These are phyloP conservation scores for Cicer bijugum DNA, from an alignment of 306 rosid genomes.

Conservation along the genomic window DNA sequence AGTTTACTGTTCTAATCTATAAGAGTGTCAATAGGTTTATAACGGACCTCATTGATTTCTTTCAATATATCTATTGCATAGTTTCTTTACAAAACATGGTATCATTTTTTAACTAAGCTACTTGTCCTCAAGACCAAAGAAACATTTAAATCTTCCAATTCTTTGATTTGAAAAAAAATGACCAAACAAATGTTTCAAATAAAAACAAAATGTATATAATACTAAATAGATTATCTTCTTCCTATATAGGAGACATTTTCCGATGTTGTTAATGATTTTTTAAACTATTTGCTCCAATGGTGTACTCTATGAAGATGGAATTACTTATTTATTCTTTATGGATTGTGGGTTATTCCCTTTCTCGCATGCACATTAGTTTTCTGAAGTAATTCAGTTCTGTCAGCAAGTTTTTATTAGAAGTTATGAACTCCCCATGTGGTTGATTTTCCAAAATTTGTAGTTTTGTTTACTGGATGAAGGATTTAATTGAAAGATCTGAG, in stretches of 20 bases:
- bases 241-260: neutral
- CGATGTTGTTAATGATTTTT: neutral
- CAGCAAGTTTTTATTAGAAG: conserved; percentile 6
- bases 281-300: neutral
- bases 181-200: neutral
- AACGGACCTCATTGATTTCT: neutral
- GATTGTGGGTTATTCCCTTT: conserved; percentile 6
- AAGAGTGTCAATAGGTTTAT: neutral
- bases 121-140: conserved; percentile 3
- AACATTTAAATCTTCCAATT: neutral
- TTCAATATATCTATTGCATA: neutral
- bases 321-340: neutral
- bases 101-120: neutral
- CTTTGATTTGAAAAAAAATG: conserved; percentile 13
- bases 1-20: neutral
- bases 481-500: neutral
- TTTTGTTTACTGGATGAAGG: neutral
- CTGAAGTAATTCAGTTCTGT: neutral
- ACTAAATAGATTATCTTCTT: neutral
- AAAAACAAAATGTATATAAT: neutral
- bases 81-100: neutral
- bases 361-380: neutral
- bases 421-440: neutral
- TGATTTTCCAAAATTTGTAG: neutral
- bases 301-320: conserved; percentile 1